Base-by-base conservation (phyloP, 2,329 filamentous ascomycete species). In the Penicillium corylophilum region DNA sequence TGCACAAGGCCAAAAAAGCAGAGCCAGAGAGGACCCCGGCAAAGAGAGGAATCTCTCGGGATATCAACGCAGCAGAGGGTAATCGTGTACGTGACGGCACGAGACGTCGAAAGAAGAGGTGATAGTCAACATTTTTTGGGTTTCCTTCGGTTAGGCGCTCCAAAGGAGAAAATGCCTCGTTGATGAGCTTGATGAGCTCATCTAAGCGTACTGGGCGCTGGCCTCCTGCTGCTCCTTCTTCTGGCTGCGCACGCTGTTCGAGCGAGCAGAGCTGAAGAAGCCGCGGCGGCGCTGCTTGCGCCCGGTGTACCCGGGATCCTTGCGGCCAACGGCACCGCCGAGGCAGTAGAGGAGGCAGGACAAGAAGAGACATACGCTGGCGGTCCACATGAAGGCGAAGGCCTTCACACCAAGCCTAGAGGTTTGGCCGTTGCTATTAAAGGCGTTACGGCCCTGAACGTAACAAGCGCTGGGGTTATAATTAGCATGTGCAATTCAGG, bases 381-480 rank as follows among this genome's bases (percentile, higher is more conserved):
- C 73, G 2, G 79, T 77, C 83, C 83, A 86, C 67, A 83, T 82
- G 69, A 86, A 86, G 20, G 71, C 83, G 64, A 82, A 82, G 22
- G 81, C 78, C 63, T 85, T 82, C 45, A 71, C 66, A 41, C 83
- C 83, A 36, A 86, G 70, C n/a, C 64, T 64, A 20, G 83, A 74
- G 18, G 62, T 56, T 46, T 79, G 75, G 50, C 75, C 76, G 57
- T 77, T 77, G 50, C 61, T 60, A 41, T 73, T 76, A 74, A 86
- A 85, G 39, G 72, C 71, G 61, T 83, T 65, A 56, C 83, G 82
- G 29, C 78, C 83, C 59, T 79, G 71, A 49, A 86, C 79, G 53
- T 77, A 81, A 70, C 82, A 84, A 39, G 82, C 81, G 48, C 83
- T 86, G 58, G 58, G 5, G 4, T 5, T 29, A 23, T 23, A 38